Conservation (phyloP, 495 filamentous ascomycete genomes). For the Hypoxylon rickii region DNA sequence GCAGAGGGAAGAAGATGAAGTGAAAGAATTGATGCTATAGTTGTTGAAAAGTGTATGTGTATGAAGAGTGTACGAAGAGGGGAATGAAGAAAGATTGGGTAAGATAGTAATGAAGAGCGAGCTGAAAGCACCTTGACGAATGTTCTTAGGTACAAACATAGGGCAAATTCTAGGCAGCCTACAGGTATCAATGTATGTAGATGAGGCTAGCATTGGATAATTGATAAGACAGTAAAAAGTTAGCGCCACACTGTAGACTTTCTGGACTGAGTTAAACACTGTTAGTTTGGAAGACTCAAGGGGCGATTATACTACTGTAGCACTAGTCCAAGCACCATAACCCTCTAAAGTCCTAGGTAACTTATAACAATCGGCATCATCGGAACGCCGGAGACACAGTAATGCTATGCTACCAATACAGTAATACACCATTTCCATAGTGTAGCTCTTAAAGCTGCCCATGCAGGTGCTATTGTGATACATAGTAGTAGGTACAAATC, state of each 20-base stretch:
- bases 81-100: conserved; percentile 12
- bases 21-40: conserved; percentile 16
- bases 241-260: background rate
- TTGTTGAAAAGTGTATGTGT: conserved; percentile 15
- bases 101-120: no score
- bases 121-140: conserved; percentile 19
- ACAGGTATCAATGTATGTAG: no score
- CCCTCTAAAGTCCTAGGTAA: background rate
- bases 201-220: conserved; percentile 5
- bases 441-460: no score
- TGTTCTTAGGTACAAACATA: no score
- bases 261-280: conserved; percentile 1
- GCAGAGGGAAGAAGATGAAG: conserved; percentile 3
- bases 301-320: background rate
- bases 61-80: conserved; percentile 3
- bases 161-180: no score
- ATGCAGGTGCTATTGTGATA: no score
- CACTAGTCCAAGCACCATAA: background rate
- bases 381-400: conserved; percentile 26
- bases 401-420: no score
- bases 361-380: conserved; percentile 1
- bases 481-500: conserved; percentile 1
- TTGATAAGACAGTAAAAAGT: no score
- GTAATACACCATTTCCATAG: no score
- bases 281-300: background rate